Conservation (phyloP, 2,329 filamentous ascomycete species). For the Ceratocystis variospora region DNA sequence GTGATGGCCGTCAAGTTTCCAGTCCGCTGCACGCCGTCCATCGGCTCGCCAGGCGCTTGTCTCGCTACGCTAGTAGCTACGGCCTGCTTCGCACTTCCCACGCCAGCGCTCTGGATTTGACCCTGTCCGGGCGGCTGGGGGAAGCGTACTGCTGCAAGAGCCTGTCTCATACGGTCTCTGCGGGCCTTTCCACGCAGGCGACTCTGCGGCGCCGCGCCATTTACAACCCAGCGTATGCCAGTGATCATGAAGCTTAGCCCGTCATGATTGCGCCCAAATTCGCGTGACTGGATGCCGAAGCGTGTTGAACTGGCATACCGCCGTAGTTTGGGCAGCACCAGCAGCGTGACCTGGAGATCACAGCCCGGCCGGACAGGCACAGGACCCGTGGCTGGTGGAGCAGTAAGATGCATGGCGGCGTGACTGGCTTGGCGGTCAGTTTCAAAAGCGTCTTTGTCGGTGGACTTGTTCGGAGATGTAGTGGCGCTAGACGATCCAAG, state of each 20-base stretch:
- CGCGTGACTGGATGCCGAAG: conserved; percentile 68
- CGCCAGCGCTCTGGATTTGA: no score
- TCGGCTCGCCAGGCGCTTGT: conserved; percentile 19
- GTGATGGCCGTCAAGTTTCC: conserved; percentile 15
- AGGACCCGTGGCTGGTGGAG: conserved; percentile 47
- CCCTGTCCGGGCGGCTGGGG: not conserved
- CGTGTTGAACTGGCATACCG: conserved; percentile 62
- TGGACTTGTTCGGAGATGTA: conserved; percentile 21
- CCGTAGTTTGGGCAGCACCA: conserved; percentile 67
- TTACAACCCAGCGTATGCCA: conserved; percentile 70
- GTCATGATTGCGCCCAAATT: conserved; percentile 65
- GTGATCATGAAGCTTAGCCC: conserved; percentile 81
- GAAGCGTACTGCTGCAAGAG: conserved; percentile 36
- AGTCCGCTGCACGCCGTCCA: conserved; percentile 25
- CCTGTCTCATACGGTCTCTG: conserved; percentile 43
- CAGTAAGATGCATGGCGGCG: conserved; percentile 32
- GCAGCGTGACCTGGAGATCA: conserved; percentile 74
- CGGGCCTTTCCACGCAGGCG: conserved; percentile 42
- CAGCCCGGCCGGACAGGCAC: conserved; percentile 50
- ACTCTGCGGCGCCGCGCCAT: conserved; percentile 49
- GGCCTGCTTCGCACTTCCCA: not conserved
- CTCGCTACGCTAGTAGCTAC: not conserved
- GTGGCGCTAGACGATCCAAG: not conserved
- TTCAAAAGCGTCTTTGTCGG: conserved; percentile 25
- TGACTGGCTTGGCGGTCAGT: conserved; percentile 26